phyloP scores from a whole-genome alignment of 2,329 filamentous ascomycete species.

The Colletotrichum spaethianum region DNA sequence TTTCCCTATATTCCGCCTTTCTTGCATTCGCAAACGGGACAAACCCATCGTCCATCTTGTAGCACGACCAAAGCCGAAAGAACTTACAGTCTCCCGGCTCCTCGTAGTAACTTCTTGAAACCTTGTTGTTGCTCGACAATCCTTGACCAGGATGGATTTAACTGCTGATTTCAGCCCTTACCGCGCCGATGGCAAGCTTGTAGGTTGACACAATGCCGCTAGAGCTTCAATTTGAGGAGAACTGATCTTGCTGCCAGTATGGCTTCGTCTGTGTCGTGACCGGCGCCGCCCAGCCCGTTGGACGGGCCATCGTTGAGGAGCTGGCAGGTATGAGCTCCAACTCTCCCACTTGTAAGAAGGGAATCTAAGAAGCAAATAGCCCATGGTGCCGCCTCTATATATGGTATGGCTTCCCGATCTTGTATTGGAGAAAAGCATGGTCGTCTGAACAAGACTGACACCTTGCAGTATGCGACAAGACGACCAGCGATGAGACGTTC shows the following conservation, averaged over 20 bases:
- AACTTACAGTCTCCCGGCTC: neutral
- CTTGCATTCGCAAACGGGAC: neutral
- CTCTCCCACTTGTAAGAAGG: neutral
- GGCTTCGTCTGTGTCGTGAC: constrained; percentile 77
- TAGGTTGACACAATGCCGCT: constrained; percentile 47
- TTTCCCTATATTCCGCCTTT: neutral
- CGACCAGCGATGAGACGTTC: constrained; percentile 56
- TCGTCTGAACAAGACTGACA: neutral
- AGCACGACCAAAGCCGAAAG: too few relatives aligned
- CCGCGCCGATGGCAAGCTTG: constrained; percentile 69
- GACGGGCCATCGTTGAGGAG: constrained; percentile 71
- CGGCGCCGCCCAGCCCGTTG: constrained; percentile 72
- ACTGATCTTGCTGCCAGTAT: constrained; percentile 58
- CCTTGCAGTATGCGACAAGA: constrained; percentile 62
- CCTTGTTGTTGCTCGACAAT: neutral
- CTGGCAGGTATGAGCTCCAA: constrained; percentile 62
- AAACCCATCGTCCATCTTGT: neutral
- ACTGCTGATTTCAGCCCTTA: constrained; percentile 70
- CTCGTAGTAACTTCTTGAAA: neutral
- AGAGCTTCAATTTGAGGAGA: neutral
- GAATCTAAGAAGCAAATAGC: constrained; percentile 54
- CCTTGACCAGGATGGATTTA: constrained; percentile 45
- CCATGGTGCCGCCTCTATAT: constrained; percentile 75
- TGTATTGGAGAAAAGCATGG: neutral
- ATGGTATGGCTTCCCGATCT: constrained; percentile 54